Base-by-base conservation (phyloP, 1,284 basidiomycete species). In the Cryptococcus sp. region DNA sequence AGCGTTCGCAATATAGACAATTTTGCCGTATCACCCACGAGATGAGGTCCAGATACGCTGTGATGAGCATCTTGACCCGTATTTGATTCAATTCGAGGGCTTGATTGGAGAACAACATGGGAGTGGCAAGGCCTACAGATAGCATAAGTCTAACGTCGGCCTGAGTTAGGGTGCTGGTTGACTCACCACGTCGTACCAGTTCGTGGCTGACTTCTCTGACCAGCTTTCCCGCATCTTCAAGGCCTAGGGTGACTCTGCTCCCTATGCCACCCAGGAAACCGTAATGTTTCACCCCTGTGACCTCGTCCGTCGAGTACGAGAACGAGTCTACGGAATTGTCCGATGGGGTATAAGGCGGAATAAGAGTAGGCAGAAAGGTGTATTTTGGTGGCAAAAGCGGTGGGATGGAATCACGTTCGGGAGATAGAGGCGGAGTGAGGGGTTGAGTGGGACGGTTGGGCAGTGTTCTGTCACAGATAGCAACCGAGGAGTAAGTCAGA, bases 91-190 rank as follows among this genome's bases (percentile, higher is more conserved):
- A 82, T 70, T 94, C 91, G 58, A 95, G 85, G 22, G 91, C 91
- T 66, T 88, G 86, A 31, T 86, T 87, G 27, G 88, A 90, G 80
- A 95, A 93, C 61, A 95, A 86, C 78, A 94, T 87, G 15, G 92
- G 92, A 2, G 90, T 92, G 27, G 88, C 88, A 60, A 94, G 83
- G 50, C 88, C 90, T 83, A 59, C 4, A 7, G 7, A 20, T 27
- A 10, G 2, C 7, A 35, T 35, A 2, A 35, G 8, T 35, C 4
- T 35, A 8, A 13, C 13, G 4, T 4, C 10, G 31, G 10, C 31
- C 4, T 8, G 10, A 8, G 10, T 2, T 8, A 2, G 3, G 31
- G 7, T 8, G 31, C 13, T 35, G 31, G 13, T 13, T 23, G 8
- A 61, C 77, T 58, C 35, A 81, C 81, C 80, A 71, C 90, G 83